A percentile compares a stretch with the other conserved stretches of the same genome.
Conservation (phyloP, 768 basidiomycete genomes). For the Scleroderma bovista region DNA sequence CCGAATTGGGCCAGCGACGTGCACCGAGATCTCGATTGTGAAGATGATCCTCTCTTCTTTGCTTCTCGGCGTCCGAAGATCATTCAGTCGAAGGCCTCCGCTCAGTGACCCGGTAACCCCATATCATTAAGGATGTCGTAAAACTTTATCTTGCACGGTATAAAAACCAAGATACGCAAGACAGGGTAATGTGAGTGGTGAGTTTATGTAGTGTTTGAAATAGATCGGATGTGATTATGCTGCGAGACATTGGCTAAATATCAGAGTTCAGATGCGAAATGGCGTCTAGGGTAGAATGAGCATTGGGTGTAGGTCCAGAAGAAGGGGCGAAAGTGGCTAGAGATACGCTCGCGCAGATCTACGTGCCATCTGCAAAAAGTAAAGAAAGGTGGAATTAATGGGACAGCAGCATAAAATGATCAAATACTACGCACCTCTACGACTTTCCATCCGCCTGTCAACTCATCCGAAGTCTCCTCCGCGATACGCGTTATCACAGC, state of each 20-base stretch:
- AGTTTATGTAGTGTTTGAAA: conserved; percentile 2
- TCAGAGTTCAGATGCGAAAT: neutral
- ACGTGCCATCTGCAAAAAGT: conserved; percentile 41
- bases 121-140: neutral
- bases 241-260: neutral
- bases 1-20: too few relatives aligned
- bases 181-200: neutral
- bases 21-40: too few relatives aligned
- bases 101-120: neutral
- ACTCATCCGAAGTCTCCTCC: conserved; percentile 83
- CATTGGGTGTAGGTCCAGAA: neutral
- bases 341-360: conserved; percentile 47
- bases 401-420: neutral
- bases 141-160: neutral
- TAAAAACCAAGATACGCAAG: neutral
- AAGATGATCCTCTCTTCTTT: too few relatives aligned
- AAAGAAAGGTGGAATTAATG: neutral
- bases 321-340: too few relatives aligned
- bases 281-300: neutral
- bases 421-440: conserved; percentile 66
- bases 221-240: neutral
- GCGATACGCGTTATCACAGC: conserved; percentile 86
- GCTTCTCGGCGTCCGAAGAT: too few relatives aligned
- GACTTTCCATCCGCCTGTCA: conserved; percentile 98
- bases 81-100: too few relatives aligned